Base-by-base conservation (phyloP, 1,284 basidiomycete species). In the Termitomyces sp. region DNA sequence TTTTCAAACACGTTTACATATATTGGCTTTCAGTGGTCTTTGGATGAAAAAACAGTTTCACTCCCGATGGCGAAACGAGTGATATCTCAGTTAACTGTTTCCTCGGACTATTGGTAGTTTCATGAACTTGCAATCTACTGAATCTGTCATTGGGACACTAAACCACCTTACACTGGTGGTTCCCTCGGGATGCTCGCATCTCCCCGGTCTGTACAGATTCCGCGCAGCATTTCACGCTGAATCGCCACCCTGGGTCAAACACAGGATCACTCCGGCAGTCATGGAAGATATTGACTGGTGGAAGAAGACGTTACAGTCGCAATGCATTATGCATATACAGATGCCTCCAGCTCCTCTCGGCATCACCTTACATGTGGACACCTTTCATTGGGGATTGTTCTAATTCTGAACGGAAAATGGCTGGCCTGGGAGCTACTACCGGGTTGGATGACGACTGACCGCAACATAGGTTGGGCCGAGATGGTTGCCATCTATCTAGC, bases 1-100 rank as follows among this genome's bases (percentile, higher is more conserved):
- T 75, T 75, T 56, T 53, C 60, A 1, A 21, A 56, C 7, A 30
- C 38, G 0, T 70, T 73, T 53, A 62, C 46, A 5, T 77, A 75
- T 53, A 60, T 75, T 0, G 73, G 75, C 10, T 75, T 76, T 55
- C 5, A 62, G 1, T 77, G 74, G 73, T 62, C 70, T 38, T 40
- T 76, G 0, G 9, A 15, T 0, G 9, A 44, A 0, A 65, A 65
- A 17, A 67, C 65, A 0, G 68, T 73, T 0, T 17, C 61, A 21
- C 61, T 72, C 3, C 70, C 68, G 26, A 6, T 6, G 6, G 26
- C 2, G 2, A 28, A 28, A 2, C 26, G 6, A 6, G 26, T 2
- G 6, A 28, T 28, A 28, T 28, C 26, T 28, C 3, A 6, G 6
- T 6, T 3, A 28, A 6, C 26, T 28, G 26, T 3, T 3, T 3